Percentiles rank a stretch among this genome's conserved stretches.
phyloP scores from a whole-genome alignment of 805 yeast genomes.

The Millerozyma miso region DNA sequence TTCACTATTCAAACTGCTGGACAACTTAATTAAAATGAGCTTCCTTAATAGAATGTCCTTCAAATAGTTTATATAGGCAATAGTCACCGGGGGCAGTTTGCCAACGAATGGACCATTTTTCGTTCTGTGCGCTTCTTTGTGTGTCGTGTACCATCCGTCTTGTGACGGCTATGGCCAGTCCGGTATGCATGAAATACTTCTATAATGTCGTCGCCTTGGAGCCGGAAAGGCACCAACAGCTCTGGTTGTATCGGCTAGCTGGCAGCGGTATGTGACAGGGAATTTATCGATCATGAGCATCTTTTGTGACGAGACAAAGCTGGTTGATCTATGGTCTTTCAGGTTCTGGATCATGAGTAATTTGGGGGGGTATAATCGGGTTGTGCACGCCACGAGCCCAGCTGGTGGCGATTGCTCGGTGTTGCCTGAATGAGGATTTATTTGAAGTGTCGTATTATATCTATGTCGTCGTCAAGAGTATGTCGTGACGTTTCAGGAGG shows the following conservation, averaged over 20 bases:
- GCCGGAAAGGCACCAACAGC: background rate
- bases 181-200: background rate
- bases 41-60: background rate
- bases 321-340: too few species aligned
- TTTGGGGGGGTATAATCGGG: too few species aligned
- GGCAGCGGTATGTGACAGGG: too few species aligned
- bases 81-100: background rate
- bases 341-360: too few species aligned
- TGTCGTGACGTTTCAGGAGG: too few species aligned
- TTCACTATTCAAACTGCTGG: background rate
- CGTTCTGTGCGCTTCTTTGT: background rate
- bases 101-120: background rate
- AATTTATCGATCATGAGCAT: too few species aligned
- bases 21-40: background rate
- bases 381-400: too few species aligned
- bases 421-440: too few species aligned
- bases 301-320: too few species aligned
- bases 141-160: background rate
- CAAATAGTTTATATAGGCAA: background rate
- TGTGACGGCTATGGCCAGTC: background rate
- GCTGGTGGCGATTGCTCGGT: too few species aligned
- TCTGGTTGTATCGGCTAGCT: background rate
- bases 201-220: background rate
- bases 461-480: too few species aligned
- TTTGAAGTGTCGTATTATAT: too few species aligned